Conservation (phyloP, 495 filamentous ascomycete genomes). For the Hypoxylon fuscum region DNA sequence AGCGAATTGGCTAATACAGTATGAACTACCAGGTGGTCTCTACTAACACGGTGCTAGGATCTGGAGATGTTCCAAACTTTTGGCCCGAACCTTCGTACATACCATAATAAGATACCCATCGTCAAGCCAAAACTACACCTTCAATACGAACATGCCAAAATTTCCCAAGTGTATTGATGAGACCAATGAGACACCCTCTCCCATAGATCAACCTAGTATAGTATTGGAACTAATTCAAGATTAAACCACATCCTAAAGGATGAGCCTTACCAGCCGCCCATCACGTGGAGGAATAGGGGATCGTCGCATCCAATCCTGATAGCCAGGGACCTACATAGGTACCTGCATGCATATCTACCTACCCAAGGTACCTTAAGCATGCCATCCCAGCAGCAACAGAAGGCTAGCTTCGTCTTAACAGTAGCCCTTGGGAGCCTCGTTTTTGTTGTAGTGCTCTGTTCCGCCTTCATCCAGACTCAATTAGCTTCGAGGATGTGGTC, state of each 20-base stretch:
- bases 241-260: background rate
- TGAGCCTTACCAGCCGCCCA: constrained; percentile 1
- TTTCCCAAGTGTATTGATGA: no score
- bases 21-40: no score
- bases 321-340: background rate
- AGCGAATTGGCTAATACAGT: no score
- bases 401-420: background rate
- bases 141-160: no score
- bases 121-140: no score
- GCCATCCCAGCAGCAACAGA: constrained; percentile 4
- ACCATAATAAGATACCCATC: no score
- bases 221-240: no score
- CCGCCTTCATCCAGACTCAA: background rate
- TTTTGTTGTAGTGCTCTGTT: constrained; percentile 3
- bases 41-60: no score
- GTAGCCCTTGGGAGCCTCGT: background rate
- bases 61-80: no score
- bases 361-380: no score
- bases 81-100: no score
- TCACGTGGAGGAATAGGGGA: constrained; percentile 8
- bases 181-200: background rate
- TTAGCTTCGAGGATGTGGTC: constrained; percentile 8
- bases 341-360: background rate
- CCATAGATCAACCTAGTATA: no score
- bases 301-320: background rate